phyloP scores from a whole-genome alignment of 768 basidiomycete genomes.

The Hygrophorus russula region DNA sequence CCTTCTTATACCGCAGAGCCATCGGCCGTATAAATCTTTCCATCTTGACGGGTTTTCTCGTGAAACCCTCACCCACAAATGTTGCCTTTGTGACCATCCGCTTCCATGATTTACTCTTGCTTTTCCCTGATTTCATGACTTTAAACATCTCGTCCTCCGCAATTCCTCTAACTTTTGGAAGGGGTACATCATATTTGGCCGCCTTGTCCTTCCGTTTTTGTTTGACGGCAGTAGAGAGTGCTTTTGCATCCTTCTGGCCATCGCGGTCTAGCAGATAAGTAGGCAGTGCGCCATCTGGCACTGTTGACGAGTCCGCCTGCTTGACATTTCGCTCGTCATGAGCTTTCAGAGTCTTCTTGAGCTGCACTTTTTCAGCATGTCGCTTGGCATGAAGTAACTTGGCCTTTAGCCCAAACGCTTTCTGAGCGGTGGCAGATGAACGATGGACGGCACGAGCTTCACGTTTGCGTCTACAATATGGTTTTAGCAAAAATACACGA shows the following conservation, averaged over 20 bases:
- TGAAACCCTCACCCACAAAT: slow-evolving; percentile 97
- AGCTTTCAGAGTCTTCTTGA: slow-evolving; percentile 99
- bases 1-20: slow-evolving; percentile 96
- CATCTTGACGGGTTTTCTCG: slow-evolving; percentile 97
- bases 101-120: slow-evolving; percentile 95
- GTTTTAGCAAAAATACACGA: neutral
- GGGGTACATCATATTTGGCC: slow-evolving; percentile 91
- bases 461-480: slow-evolving; percentile 54
- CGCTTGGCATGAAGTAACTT: slow-evolving; percentile 96
- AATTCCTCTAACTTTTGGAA: slow-evolving; percentile 95
- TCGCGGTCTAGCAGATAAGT: slow-evolving; percentile 95
- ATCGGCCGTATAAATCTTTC: slow-evolving; percentile 96
- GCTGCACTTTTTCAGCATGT: slow-evolving; percentile 94
- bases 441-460: slow-evolving; percentile 71
- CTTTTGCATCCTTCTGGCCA: slow-evolving; percentile 97
- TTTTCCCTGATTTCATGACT: slow-evolving; percentile 96
- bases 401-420: slow-evolving; percentile 92
- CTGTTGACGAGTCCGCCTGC: slow-evolving; percentile 72
- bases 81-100: slow-evolving; percentile 99
- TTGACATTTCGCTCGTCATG: slow-evolving; percentile 99
- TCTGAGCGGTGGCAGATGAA: slow-evolving; percentile 79
- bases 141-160: slow-evolving; percentile 99
- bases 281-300: slow-evolving; percentile 86
- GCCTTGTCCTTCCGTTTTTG: slow-evolving; percentile 99
- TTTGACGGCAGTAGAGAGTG: slow-evolving; percentile 91